Evolutionary conservation across 2,329 filamentous ascomycete genomes (phyloP), one percentile per base, ranked within the genome.

Genomic region (Thelonectria rubi): DNA sequence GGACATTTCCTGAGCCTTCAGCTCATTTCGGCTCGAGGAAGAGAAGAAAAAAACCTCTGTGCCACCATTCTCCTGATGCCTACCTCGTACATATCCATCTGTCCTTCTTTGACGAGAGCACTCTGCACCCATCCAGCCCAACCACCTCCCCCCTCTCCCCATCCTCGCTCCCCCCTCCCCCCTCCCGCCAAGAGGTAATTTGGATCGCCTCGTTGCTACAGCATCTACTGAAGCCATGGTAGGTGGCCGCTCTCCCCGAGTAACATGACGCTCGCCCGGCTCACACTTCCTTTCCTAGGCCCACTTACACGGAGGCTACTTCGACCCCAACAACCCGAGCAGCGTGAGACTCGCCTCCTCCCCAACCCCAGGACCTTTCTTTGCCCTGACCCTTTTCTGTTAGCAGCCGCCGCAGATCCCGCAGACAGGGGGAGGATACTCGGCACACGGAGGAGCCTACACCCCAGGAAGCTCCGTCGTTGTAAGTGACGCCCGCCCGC

Each of bases 391-490:
- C 47, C 48, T 11, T 20, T 15, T n/a, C 4, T 30, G 26, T 30
- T 46, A 69, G 67, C 66, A 68, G 20, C 62, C 62, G 40, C 49
- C 45, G 17, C 60, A 62, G 7, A 37, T 63, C 20, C 60, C 59
- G 8, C 61, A 47, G 39, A 47, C 60, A 48, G 60, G 59, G 14
- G n/a, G 15, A 37, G 34, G 34, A 37, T 21, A 30, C n/a, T 50
- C 54, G 54, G 60, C 67, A 10, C 69, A 71, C 55, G 69, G 69
- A 39, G 69, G 69, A 53, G 62, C 69, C 4, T 71, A 71, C 30
- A 71, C 69, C 15, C 69, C 69, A n/a, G 65, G 65, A 3, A 68
- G 65, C 26, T 71, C 69, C 24, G 61, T 71, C 14, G 54, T 67
- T 37, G 69, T 69, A 45, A 51, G 65, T 32, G 11, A 8, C 7